phyloP scores from a whole-genome alignment of 768 basidiomycete species.

The Trametopsis cervina region DNA sequence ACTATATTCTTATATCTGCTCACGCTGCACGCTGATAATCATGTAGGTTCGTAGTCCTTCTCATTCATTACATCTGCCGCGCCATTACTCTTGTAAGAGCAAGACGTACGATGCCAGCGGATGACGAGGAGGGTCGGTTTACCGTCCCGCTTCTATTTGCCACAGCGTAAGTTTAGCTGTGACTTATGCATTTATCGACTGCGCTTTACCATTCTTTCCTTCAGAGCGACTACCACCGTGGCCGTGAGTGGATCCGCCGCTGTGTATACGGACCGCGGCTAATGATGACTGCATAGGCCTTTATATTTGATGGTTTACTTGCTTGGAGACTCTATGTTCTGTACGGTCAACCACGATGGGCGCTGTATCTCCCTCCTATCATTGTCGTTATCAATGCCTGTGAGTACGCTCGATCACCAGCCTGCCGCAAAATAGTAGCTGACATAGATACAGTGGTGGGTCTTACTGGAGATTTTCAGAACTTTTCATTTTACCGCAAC shows the following conservation, averaged over 20 bases:
- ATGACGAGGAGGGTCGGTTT: constrained; percentile 9
- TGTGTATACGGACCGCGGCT: no score
- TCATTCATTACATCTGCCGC: constrained; percentile 16
- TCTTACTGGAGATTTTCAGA: constrained; percentile 15
- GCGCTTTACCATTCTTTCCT: no score
- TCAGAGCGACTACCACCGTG: no score
- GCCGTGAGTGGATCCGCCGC: no score
- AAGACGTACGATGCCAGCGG: constrained; percentile 7
- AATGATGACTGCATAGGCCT: constrained; percentile 7
- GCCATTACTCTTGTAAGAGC: constrained; percentile 15
- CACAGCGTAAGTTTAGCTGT: not conserved
- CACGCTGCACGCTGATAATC: no score
- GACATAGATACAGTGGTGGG: constrained; percentile 19
- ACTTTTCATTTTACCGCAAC: constrained; percentile 13
- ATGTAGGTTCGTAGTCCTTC: constrained; percentile 16
- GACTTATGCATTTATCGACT: no score
- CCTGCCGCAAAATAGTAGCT: no score
- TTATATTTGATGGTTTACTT: constrained; percentile 18
- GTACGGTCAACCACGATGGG: constrained; percentile 14
- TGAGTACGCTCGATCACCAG: no score
- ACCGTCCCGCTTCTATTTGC: not conserved
- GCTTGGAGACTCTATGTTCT: constrained; percentile 22
- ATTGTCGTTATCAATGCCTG: constrained; percentile 16
- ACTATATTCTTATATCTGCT: no score
- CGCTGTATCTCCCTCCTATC: constrained; percentile 15